Base-by-base conservation (phyloP, 305 asterid genomes). In the Stenogyne calaminthoides region DNA sequence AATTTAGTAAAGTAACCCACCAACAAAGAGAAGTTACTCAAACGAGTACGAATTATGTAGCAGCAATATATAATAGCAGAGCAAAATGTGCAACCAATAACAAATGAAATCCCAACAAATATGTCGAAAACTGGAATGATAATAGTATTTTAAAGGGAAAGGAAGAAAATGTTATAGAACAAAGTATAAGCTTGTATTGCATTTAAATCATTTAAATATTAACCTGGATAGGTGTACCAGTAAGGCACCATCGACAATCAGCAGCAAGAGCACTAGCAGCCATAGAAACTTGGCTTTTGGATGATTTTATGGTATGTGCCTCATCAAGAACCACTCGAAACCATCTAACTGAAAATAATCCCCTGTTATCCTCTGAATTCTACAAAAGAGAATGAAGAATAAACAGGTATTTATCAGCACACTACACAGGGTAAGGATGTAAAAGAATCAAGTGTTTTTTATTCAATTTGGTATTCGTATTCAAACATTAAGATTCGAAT, bases 181-280 rank as follows among this genome's bases (percentile, higher is more conserved):
- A 51, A 44, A 25, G 63, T 66, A 51, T 29, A 44, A 25, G 36
- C 39, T 34, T 37, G 56, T 67, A 72, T 20, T 60, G 67, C 74
- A 67, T 6, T 34, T 20, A 42, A 61, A 67, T 34, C 46, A 6
- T 71, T 27, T 72, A 69, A 54, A 60, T 75, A 68, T 57, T 76
- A 71, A 94, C 99, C 97, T 95, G 99, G 74, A 95, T 90, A 75
- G 99, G 99, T 34, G 99, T 95, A 67, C 99, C 99, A 69, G 99
- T 95, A 66, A 95, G 98, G 85, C 99, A 95, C 99, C 97, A 95
- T 70, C 99, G 85, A 77, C 91, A 80, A 80, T 90, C 96, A 70
- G 99, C 98, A 82, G 81, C 80, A 75, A 95, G 89, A 64, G 94
- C 91, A 77, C 94, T 85, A 36, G 94, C 98, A 72, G 99, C 99